Evolutionary conservation across 768 basidiomycete genomes (phyloP), one percentile per base, ranked within the genome.

Genomic region (Lentinula detonsa): DNA sequence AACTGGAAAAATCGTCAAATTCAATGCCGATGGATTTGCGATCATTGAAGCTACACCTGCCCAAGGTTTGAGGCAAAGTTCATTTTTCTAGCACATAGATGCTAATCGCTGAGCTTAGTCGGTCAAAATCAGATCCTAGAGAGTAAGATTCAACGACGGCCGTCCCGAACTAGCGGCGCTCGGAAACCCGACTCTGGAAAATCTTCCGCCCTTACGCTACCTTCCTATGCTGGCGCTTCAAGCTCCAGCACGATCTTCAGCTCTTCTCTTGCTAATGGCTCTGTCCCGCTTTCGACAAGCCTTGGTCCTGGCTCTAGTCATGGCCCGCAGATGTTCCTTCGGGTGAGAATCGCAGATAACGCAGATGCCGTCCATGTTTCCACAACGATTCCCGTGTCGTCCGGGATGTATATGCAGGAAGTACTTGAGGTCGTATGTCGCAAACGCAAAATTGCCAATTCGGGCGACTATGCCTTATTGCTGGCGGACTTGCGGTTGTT

Each of bases 391-490:
- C 88, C 88, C 40, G 94, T 93, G 92, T 96, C 93, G 8, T 86
- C 91, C 13, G 93, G 91, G 8, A 97, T 94, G 88, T 98, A 98
- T 71, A 90, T 98, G 85, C 94, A 95, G 66, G 96, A 98, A 72
- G 92, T 93, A 1, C 81, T 97, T 23, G 96, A 97, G 63, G 78
- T 87, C 21, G 88, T 93, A 1, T 93, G 91, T 69, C 79, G 83
- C 40, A 85, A 84, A 68, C 82, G 87, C 53, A 85, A 84, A 67
- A 73, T 92, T 33, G 73, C 76, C 28, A 82, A 88, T 66, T 82
- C 89, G 34, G 85, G 88, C 61, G 88, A 93, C 61, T 98, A 94
- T 74, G 92, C 91, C 1, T 81, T 98, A 21, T 75, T 95, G 43
- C 74, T 90, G 50, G 78, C 79, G 1, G 83, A 86, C 60, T 80